Conservation (phyloP, 1,139 yeast genomes). For the Scheffersomyces insectosa region DNA sequence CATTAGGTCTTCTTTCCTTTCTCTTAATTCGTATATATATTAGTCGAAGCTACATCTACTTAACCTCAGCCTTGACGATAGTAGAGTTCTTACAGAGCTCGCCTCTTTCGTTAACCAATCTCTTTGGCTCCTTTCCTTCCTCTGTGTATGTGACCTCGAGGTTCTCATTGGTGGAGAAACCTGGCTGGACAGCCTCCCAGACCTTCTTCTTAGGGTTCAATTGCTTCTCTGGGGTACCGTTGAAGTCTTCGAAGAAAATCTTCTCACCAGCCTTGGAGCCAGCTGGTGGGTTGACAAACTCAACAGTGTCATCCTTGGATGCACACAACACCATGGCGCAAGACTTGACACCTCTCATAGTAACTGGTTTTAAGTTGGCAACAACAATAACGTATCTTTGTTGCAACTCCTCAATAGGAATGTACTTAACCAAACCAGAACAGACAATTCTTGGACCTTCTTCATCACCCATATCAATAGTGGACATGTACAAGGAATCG, state of each 20-base stretch:
- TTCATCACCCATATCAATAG: constrained; percentile 94
- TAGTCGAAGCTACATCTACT: constrained; percentile 35
- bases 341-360: constrained; percentile 76
- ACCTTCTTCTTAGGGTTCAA: constrained; percentile 98
- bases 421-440: constrained; percentile 76
- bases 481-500: constrained; percentile 91
- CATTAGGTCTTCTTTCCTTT: too few species aligned
- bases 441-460: constrained; percentile 98
- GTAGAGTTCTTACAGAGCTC: constrained; percentile 70
- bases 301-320: constrained; percentile 66
- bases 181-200: constrained; percentile 94
- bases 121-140: constrained; percentile 78
- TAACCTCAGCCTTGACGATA: constrained; percentile 69
- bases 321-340: constrained; percentile 98
- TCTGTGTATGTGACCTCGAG: constrained; percentile 79
- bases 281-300: constrained; percentile 92
- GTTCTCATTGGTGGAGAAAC: constrained; percentile 74
- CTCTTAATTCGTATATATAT: too few species aligned
- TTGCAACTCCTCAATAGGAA: constrained; percentile 49
- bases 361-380: constrained; percentile 64
- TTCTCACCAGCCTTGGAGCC: constrained; percentile 97
- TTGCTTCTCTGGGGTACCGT: constrained; percentile 86
- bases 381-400: constrained; percentile 52
- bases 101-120: constrained; percentile 75
- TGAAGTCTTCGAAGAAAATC: constrained; percentile 88